Evolutionary conservation across 257 asterid species (phyloP).

Genomic region (Rehmannia glutinosa): DNA sequence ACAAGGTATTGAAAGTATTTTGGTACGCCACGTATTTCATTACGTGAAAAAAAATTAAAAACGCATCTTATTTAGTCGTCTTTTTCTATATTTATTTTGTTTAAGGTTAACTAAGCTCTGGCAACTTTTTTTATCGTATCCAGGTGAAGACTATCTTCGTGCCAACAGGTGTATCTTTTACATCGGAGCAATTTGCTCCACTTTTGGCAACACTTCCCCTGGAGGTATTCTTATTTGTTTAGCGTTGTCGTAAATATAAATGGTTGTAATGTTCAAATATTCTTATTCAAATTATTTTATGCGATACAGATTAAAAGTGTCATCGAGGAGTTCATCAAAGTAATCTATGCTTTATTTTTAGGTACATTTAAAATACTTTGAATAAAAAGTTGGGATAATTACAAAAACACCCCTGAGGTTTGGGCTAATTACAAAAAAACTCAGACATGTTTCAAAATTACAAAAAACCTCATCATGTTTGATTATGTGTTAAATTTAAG

Average conservation of each 20-base stretch:
- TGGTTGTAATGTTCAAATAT: too few relatives aligned
- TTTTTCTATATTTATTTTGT: not conserved
- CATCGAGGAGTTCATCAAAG: constrained; percentile 78
- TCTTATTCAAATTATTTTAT: not conserved
- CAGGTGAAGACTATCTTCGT: constrained; percentile 79
- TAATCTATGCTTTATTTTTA: constrained; percentile 47
- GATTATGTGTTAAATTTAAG: too few relatives aligned
- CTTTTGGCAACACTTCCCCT: constrained; percentile 91
- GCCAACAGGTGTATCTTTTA: constrained; percentile 62
- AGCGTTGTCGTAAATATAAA: too few relatives aligned
- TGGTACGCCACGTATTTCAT: too few relatives aligned
- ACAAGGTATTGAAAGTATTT: constrained; percentile 49
- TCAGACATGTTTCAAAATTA: too few relatives aligned
- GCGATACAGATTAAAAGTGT: constrained; percentile 62
- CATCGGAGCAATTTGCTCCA: constrained; percentile 84
- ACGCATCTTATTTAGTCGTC: too few relatives aligned
- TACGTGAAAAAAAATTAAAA: too few relatives aligned
- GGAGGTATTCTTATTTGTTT: constrained; percentile 50
- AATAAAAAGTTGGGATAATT: not conserved
- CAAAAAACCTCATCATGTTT: too few relatives aligned
- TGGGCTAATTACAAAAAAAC: too few relatives aligned
- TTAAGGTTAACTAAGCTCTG: not conserved
- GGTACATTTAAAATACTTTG: constrained; percentile 36
- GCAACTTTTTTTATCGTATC: not conserved
- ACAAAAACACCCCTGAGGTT: too few relatives aligned